phyloP scores from a whole-genome alignment of 371 early-diverging fungal genomes.

The Mucor circinelloides region DNA sequence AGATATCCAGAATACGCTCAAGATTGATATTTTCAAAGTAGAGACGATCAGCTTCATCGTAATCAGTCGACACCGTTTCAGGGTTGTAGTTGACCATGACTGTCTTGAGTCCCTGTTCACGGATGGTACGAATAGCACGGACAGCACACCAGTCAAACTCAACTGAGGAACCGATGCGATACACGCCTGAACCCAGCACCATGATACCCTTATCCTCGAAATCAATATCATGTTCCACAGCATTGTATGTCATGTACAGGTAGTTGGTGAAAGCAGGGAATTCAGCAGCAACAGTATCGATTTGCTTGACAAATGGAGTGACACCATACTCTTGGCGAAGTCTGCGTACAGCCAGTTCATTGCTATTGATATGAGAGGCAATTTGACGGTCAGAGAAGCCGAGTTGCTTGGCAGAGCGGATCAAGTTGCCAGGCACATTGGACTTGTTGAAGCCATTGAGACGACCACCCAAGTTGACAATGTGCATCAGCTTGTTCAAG shows the following conservation, averaged over 20 bases:
- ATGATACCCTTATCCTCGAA: constrained; percentile 90
- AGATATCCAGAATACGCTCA: constrained; percentile 93
- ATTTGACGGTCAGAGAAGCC: constrained; percentile 93
- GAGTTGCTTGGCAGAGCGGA: constrained; percentile 82
- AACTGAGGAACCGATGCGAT: constrained; percentile 94
- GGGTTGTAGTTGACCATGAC: constrained; percentile 98
- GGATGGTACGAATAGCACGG: constrained; percentile 87
- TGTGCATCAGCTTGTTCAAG: constrained; percentile 84
- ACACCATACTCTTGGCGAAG: constrained; percentile 76
- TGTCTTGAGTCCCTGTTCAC: constrained; percentile 80
- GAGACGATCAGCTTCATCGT: constrained; percentile 93
- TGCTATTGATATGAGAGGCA: constrained; percentile 71
- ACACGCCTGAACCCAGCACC: constrained; percentile 96
- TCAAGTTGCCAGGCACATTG: constrained; percentile 55
- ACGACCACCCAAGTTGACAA: constrained; percentile 50
- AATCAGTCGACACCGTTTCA: constrained; percentile 96
- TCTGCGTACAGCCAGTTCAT: constrained; percentile 88
- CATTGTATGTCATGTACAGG: constrained; percentile 95
- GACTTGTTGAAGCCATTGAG: constrained; percentile 46
- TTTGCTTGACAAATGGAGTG: constrained; percentile 94
- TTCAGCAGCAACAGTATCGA: constrained; percentile 97
- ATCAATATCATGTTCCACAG: constrained; percentile 81
- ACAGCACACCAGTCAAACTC: constrained; percentile 98
- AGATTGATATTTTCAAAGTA: constrained; percentile 93
- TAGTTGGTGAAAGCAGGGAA: constrained; percentile 97